Conservation (phyloP, 2,329 filamentous ascomycete genomes). For the Fusarium poae region DNA sequence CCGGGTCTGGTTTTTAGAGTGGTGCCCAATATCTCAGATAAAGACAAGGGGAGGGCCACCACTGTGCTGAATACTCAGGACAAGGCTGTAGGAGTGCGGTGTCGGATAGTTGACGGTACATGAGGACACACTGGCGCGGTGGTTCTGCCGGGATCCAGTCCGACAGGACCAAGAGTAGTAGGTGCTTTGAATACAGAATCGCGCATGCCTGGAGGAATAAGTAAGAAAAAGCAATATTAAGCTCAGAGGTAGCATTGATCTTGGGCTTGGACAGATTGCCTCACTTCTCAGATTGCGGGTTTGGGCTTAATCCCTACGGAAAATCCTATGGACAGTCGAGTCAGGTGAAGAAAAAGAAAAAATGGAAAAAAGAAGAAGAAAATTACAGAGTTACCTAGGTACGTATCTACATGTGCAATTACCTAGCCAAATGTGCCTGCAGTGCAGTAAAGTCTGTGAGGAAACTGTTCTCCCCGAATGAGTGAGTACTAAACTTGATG, state of each 20-base stretch:
- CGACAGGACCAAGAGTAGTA: slow-evolving; percentile 18
- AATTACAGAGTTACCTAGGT: background rate
- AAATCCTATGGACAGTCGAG: background rate
- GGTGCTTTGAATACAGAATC: slow-evolving; percentile 6
- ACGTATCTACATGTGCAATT: background rate
- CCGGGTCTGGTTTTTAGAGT: slow-evolving; percentile 18
- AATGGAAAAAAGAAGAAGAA: too few relatives aligned
- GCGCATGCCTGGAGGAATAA: background rate
- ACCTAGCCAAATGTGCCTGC: background rate
- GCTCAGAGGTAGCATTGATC: background rate
- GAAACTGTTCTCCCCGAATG: background rate
- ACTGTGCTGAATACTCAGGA: slow-evolving; percentile 11
- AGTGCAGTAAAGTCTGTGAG: background rate
- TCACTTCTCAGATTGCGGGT: background rate
- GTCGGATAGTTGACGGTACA: slow-evolving; percentile 21
- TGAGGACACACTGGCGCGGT: slow-evolving; percentile 11
- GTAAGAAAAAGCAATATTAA: background rate
- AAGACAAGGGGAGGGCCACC: background rate
- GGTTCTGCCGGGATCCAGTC: slow-evolving; percentile 16
- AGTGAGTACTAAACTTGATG: background rate
- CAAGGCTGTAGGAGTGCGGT: slow-evolving; percentile 16
- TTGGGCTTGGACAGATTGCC: background rate
- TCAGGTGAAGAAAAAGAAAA: background rate
- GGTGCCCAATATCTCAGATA: slow-evolving; percentile 12
- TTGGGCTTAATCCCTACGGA: background rate